These are phyloP conservation scores for Balamuthia mandrillaris DNA, from an alignment of 208 protist genomes.

Conservation along the genomic window DNA sequence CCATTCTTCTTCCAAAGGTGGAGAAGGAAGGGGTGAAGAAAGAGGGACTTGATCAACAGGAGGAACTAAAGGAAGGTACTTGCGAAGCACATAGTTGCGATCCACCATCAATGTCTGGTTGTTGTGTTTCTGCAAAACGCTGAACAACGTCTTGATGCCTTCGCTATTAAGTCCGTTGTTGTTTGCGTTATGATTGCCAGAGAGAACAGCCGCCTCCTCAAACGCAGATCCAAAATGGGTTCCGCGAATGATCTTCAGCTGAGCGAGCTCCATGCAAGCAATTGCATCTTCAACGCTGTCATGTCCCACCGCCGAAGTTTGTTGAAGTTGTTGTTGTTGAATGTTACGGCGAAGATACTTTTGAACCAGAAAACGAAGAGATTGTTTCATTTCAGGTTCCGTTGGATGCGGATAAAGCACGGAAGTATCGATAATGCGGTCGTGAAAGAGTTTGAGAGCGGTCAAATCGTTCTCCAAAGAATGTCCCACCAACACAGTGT, in stretches of 20 bases:
- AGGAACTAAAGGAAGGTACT: neutral
- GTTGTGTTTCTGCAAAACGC: neutral
- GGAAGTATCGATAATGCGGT: slow-evolving; percentile 81
- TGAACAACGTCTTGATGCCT: neutral
- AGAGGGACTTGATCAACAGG: neutral
- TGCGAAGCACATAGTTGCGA: neutral
- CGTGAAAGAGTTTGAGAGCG: slow-evolving; percentile 78
- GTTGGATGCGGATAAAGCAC: slow-evolving; percentile 82
- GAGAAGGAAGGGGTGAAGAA: neutral
- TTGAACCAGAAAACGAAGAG: slow-evolving; percentile 77
- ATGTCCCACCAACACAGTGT: slow-evolving; percentile 86
- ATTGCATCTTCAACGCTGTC: neutral
- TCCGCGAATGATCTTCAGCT: neutral
- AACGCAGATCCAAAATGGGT: neutral
- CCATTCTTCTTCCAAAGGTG: too few species aligned
- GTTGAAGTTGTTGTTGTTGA: slow-evolving; percentile 72
- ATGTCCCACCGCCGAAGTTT: neutral
- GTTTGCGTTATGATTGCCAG: too few species aligned
- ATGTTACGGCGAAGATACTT: slow-evolving; percentile 79
- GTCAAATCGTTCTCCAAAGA: slow-evolving; percentile 89
- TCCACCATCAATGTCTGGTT: neutral
- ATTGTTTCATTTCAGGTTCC: slow-evolving; percentile 78
- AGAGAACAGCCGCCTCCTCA: too few species aligned
- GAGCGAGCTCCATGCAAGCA: neutral
- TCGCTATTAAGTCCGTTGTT: neutral